Evolutionary conservation across 345 rosid species (phyloP).

Genomic region (Leavenworthia alabamica): DNA sequence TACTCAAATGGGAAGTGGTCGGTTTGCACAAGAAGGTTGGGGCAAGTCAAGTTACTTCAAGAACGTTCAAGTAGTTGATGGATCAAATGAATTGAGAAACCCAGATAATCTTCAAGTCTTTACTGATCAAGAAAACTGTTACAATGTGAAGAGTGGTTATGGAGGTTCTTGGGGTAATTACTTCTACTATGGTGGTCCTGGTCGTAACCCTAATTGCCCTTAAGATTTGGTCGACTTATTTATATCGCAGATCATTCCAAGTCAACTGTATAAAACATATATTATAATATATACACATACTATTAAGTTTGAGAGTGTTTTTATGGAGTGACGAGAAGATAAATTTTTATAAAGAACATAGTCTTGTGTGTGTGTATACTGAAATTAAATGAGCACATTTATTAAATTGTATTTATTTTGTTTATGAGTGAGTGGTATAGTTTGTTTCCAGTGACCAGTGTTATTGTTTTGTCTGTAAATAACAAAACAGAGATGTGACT

Average conservation of each 20-base stretch:
- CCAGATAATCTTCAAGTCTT: constrained; percentile 50
- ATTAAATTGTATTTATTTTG: constrained; percentile 7
- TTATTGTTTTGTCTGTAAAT: constrained; percentile 18
- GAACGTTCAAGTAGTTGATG: constrained; percentile 60
- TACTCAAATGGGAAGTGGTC: constrained; percentile 73
- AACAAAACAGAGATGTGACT: constrained; percentile 26
- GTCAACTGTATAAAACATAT: constrained; percentile 32
- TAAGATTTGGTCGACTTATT: constrained; percentile 26
- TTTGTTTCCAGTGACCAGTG: constrained; percentile 20
- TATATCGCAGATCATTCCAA: constrained; percentile 17
- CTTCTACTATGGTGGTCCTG: constrained; percentile 75
- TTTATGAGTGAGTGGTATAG: not conserved
- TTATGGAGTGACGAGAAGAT: constrained; percentile 18
- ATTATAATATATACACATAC: constrained; percentile 23
- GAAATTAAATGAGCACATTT: constrained; percentile 9
- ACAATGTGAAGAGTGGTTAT: constrained; percentile 50
- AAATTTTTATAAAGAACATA: constrained; percentile 24
- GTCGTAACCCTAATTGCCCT: constrained; percentile 53
- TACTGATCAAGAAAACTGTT: constrained; percentile 60
- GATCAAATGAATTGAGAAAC: constrained; percentile 46
- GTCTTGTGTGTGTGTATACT: constrained; percentile 33
- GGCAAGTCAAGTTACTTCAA: constrained; percentile 58
- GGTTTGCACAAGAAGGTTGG: constrained; percentile 59
- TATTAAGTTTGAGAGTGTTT: constrained; percentile 20
- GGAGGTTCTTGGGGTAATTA: constrained; percentile 61